These are phyloP conservation scores for Fusarium mundagurra DNA, from an alignment of 2,329 filamentous ascomycete species.

Conservation along the genomic window DNA sequence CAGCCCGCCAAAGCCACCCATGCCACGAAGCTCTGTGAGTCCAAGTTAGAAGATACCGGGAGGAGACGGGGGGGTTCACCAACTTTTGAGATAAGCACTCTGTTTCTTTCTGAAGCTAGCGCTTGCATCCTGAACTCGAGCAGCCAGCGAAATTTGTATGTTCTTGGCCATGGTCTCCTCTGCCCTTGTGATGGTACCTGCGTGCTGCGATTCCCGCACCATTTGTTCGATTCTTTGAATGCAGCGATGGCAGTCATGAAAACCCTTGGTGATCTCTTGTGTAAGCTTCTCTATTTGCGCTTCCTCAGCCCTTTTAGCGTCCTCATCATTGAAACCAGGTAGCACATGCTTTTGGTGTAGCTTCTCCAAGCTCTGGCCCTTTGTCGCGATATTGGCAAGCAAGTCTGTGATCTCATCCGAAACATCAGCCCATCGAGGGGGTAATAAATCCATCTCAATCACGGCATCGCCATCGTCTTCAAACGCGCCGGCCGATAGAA, in stretches of 20 bases:
- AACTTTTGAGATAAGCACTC: conserved; percentile 93
- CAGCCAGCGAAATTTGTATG: conserved; percentile 89
- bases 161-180: conserved; percentile 98
- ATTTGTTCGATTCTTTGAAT: conserved; percentile 90
- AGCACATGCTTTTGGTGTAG: conserved; percentile 97
- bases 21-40: conserved; percentile 75
- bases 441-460: conserved; percentile 97
- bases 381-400: conserved; percentile 80
- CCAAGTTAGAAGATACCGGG: neutral
- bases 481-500: conserved; percentile 82
- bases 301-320: conserved; percentile 87
- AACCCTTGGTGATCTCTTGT: conserved; percentile 86
- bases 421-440: conserved; percentile 94
- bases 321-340: conserved; percentile 95
- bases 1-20: conserved; percentile 68
- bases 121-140: conserved; percentile 90
- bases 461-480: conserved; percentile 91
- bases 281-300: conserved; percentile 89
- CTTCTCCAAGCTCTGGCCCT: conserved; percentile 86
- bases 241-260: conserved; percentile 88
- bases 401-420: conserved; percentile 92
- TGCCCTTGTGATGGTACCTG: conserved; percentile 77
- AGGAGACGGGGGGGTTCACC: conserved; percentile 24
- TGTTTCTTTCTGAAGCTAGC: conserved; percentile 96
- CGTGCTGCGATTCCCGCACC: conserved; percentile 81